These are phyloP conservation scores for Protea cynaroides DNA, from an alignment of 164 flowering plant genomes.

Conservation along the genomic window DNA sequence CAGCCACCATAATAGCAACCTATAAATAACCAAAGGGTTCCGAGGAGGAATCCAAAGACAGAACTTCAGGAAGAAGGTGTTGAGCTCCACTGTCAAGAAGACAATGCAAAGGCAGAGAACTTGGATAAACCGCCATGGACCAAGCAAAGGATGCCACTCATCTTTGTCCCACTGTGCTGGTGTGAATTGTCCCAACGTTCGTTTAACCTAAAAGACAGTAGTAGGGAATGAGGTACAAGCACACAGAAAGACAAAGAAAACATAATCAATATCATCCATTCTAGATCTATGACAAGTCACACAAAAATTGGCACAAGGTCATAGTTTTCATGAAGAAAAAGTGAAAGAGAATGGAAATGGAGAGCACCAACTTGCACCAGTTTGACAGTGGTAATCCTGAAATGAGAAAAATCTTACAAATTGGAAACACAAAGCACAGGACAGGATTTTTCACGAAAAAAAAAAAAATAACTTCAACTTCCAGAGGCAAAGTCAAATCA, in stretches of 20 bases:
- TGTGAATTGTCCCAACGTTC: slow-evolving; percentile 6
- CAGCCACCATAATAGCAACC: slow-evolving; percentile 7
- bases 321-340: too few relatives aligned
- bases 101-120: slow-evolving; percentile 5
- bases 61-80: slow-evolving; percentile 9
- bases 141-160: slow-evolving; percentile 10
- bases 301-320: too few relatives aligned
- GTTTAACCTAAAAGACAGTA: not conserved
- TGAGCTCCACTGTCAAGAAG: slow-evolving; percentile 6
- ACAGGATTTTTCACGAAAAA: too few relatives aligned
- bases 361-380: too few relatives aligned
- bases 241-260: not conserved
- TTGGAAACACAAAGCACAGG: too few relatives aligned
- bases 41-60: slow-evolving; percentile 9
- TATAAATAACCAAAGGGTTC: slow-evolving; percentile 1
- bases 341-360: too few relatives aligned
- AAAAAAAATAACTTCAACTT: too few relatives aligned
- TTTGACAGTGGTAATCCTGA: too few relatives aligned
- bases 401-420: too few relatives aligned
- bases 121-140: slow-evolving; percentile 10
- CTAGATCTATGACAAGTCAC: too few relatives aligned
- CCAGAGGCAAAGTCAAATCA: too few relatives aligned
- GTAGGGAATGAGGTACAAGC: not conserved
- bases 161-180: slow-evolving; percentile 6
- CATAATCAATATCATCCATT: not conserved